Evolutionary conservation across 2,329 filamentous ascomycete genomes (phyloP), one percentile per base, ranked within the genome.

Genomic region (Plenodomus tracheiphilus): DNA sequence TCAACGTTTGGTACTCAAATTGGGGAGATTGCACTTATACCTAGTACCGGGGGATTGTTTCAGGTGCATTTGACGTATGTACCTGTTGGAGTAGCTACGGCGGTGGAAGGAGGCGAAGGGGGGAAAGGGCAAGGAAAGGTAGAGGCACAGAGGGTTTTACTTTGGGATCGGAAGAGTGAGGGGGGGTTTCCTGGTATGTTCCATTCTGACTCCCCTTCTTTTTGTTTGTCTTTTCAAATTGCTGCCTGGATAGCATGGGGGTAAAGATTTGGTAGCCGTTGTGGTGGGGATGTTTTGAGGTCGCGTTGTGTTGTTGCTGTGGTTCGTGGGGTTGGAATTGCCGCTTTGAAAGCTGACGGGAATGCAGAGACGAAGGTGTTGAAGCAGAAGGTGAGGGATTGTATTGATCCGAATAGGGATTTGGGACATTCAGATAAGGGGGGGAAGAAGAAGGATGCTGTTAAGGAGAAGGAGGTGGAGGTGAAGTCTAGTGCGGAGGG

Each of bases 91-190:
- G 4, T 3, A 7, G 36, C 16, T 47, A 20, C 47, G 30, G n/a
- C 18, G 36, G 25, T 4, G 20, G 43, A 48, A 15, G 37, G 49
- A 13, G 45, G 51, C 2, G 36, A 50, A 11, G 37, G 51, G 16
- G 21, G 5, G 2, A 34, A 50, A 9, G 37, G 50, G 16, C 20
- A 7, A 2, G 35, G 49, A 9, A 34, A 52, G 17, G 53, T 58
- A 5, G 57, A 69, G 13, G 69, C 74, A 2, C 62, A 77, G 54
- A 77, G 81, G 47, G 82, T 79, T 22, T 66, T 87, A 2, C 77
- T 97, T 25, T 99, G 94, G 94, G 91, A 97, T 77, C 83, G 94
- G 53, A 95, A 91, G 70, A 69, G 74, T 3, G 87, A 97, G 66
- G 89, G 89, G 22, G 92, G 94, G 0, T 99, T 99, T 73, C 94